phyloP scores from a whole-genome alignment of 495 filamentous ascomycete species.

The Usnea hakonensis region DNA sequence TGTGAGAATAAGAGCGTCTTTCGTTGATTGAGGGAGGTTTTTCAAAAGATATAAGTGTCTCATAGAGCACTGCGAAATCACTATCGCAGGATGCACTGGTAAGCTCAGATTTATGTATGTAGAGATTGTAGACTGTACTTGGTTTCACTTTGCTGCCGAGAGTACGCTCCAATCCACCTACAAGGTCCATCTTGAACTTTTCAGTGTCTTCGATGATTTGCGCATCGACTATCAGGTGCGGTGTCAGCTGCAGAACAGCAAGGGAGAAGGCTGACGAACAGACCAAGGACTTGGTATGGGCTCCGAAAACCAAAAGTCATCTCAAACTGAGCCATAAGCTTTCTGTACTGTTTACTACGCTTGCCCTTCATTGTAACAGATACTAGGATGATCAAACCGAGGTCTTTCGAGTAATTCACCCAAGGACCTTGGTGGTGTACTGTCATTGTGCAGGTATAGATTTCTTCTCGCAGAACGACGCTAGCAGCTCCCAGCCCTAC shows the following conservation, averaged over 20 bases:
- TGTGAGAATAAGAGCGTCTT: constrained; percentile 52
- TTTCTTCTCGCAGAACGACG: not conserved
- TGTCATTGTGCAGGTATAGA: not conserved
- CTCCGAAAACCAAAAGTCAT: constrained; percentile 79
- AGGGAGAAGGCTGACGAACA: constrained; percentile 17
- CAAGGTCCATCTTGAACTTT: constrained; percentile 71
- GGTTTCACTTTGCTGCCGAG: constrained; percentile 58
- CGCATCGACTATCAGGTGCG: constrained; percentile 53
- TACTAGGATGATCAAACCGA: not conserved
- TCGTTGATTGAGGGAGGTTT: constrained; percentile 44
- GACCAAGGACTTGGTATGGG: constrained; percentile 85
- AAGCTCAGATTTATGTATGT: not conserved
- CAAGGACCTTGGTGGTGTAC: not conserved
- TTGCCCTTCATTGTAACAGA: constrained; percentile 66
- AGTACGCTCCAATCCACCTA: constrained; percentile 12
- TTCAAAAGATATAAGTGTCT: constrained; percentile 59
- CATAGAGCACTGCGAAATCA: constrained; percentile 57
- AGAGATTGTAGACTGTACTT: constrained; percentile 38
- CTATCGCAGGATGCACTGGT: constrained; percentile 26
- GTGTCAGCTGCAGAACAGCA: constrained; percentile 20
- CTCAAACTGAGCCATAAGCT: constrained; percentile 89
- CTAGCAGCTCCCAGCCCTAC: not conserved
- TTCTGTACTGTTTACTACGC: constrained; percentile 88
- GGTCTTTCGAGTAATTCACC: not conserved
- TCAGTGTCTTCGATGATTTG: constrained; percentile 68